A percentile compares a stretch with the other conserved stretches of the same genome.
Conservation (phyloP, 192 early-diverging fungal genomes). For the Coemansia sp. region DNA sequence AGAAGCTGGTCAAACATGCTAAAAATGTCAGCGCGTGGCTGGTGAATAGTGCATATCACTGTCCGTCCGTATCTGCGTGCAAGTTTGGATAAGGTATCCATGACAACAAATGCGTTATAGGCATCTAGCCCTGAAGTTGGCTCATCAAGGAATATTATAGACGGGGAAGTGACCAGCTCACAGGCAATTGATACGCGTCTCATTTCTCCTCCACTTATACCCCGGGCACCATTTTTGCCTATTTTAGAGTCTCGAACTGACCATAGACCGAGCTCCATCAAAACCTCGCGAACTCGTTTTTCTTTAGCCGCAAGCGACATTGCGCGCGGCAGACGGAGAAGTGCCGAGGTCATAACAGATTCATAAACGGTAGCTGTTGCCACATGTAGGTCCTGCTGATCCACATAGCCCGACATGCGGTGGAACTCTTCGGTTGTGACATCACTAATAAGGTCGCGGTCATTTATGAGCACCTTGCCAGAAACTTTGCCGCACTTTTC, state of each 20-base stretch:
- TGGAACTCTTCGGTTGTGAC: constrained; percentile 61
- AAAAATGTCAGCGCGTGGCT: constrained; percentile 89
- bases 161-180: constrained; percentile 86
- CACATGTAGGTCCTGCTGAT: constrained; percentile 87
- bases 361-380: constrained; percentile 85
- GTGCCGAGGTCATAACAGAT: constrained; percentile 80
- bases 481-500: constrained; percentile 64
- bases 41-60: constrained; percentile 91
- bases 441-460: constrained; percentile 57
- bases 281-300: constrained; percentile 66
- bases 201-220: constrained; percentile 91
- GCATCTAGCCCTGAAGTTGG: constrained; percentile 83
- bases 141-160: constrained; percentile 84
- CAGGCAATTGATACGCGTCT: constrained; percentile 91
- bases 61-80: constrained; percentile 55
- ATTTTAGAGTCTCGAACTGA: constrained; percentile 78
- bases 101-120: constrained; percentile 89
- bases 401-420: constrained; percentile 75
- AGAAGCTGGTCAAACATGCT: constrained; percentile 86
- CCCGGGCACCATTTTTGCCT: constrained; percentile 65
- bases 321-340: constrained; percentile 70
- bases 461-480: constrained; percentile 85
- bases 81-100: constrained; percentile 66
- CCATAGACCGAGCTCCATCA: constrained; percentile 79
- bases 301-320: constrained; percentile 56